Base-by-base conservation (phyloP, 257 asterid genomes). In the Nicotiana benthamiana region DNA sequence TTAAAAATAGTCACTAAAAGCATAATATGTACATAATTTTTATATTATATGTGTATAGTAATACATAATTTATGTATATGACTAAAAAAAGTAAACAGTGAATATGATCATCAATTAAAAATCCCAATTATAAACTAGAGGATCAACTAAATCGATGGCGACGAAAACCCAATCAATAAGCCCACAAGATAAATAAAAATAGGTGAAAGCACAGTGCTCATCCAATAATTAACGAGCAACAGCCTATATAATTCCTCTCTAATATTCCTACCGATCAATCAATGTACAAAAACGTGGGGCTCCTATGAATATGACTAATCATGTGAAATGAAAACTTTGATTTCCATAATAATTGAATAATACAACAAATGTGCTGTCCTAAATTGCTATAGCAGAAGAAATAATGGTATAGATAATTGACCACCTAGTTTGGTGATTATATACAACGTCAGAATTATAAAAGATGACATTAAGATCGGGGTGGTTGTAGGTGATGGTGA, bases 391-490 rank as follows among this genome's bases (percentile, higher is more conserved):
- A 75, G 30, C 0, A 63, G 30, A 22, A 28, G 63, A 61, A 80
- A 75, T 70, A 17, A 70, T 62, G 60, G 61, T 60, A 24, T 46
- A 60, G 82, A 81, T 70, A 77, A 62, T 60, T 26, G 63, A 68
- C 24, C 82, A 67, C 16, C 63, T 60, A 66, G 82, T 53, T 67
- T 57, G 57, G 81, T 77, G 52, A 75, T 68, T 34, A 67, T n/a
- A 40, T 76, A 80, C 87, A 84, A 70, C 34, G 43, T 81, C 57
- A 77, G 22, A 81, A 78, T 43, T 81, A 84, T 51, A 40, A 81
- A 52, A 51, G 68, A 66, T n/a, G 75, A 70, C 64, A 77, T 36
- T n/a, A 81, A 79, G 20, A 81, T 26, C 4, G 51, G 24, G 46
- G 79, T 53, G 59, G 85, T 24, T 57, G 74, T 46, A 10, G 28